Evolutionary conservation across 176 grass and related monocot genomes (phyloP), one percentile per base, ranked within the genome.

Genomic region (Tuctoria greenei): DNA sequence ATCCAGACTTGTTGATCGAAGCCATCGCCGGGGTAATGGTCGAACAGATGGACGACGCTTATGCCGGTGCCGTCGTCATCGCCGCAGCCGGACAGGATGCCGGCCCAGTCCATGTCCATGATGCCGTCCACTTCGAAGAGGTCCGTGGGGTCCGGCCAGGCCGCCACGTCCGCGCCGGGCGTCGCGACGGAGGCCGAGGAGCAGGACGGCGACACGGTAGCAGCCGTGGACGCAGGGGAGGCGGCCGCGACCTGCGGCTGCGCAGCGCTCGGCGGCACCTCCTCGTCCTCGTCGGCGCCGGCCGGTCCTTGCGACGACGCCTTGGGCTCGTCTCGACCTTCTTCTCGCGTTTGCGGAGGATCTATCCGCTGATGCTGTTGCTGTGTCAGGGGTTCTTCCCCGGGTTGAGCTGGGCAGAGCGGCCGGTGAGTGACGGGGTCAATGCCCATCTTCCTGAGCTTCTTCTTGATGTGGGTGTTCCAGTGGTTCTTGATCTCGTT

Each of bases 381-480:
- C 13, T 60, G n/a, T 10, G 24, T 0, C 0, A 8, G 23, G 1
- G 28, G 16, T 2, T 64, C 35, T 18, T 50, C 46, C 12, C 2
- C 72, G 7, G 71, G 6, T n/a, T 50, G 47, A 10, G 21, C 6
- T 8, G 49, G 61, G 4, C 51, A 20, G 39, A 42, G 23, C 0
- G 86, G 81, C 17, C 62, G 69, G 82, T 99, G 95, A 8, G 92
- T 95, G 67, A 86, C 57, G 46, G 91, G 92, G 56, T 99, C 80
- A 65, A 95, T 67, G 70, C 95, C 95, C 95, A 90, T 88, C 86
- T 88, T 99, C 65, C 54, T 81, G 57, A 99, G 89, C 86, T 97
- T 94, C 82, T 94, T 99, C 91, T 94, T 99, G 82, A 99, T 95
- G 79, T 99, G 95, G 4, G 95, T 99, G 84, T 99, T 92, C 95